These are phyloP conservation scores for Odonthalia washingtoniensis DNA, from an alignment of 31 red algal genomes.

Conservation along the genomic window DNA sequence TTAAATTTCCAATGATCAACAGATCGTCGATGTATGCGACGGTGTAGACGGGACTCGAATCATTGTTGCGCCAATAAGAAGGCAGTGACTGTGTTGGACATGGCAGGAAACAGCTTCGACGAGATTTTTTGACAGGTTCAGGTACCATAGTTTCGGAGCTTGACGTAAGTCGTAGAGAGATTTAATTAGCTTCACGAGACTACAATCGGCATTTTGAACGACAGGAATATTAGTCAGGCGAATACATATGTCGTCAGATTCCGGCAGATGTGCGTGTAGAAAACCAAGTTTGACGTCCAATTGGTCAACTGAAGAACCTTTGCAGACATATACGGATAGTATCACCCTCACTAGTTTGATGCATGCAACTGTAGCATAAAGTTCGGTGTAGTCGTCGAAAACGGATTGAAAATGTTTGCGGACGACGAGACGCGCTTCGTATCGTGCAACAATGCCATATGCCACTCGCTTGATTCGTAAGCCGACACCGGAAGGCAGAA, in stretches of 20 bases:
- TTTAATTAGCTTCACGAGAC: conserved; percentile 27
- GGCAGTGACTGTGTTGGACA: too few relatives aligned
- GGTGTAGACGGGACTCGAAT: too few relatives aligned
- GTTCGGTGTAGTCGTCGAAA: not conserved
- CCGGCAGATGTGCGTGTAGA: conserved; percentile 1
- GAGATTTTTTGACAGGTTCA: not conserved
- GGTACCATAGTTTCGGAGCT: conserved; percentile 60
- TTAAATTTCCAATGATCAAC: not conserved
- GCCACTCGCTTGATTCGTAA: conserved; percentile 24
- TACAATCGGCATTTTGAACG: not conserved
- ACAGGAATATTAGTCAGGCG: not conserved
- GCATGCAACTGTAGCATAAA: conserved; percentile 20
- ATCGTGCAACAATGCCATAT: not conserved
- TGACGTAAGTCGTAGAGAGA: conserved; percentile 39
- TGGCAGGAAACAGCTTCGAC: too few relatives aligned
- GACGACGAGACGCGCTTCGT: conserved; percentile 34
- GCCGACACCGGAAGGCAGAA: conserved; percentile 34
- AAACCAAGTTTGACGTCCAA: conserved; percentile 27
- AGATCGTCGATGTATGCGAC: conserved; percentile 4
- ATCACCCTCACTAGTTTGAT: conserved; percentile 3
- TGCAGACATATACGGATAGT: not conserved
- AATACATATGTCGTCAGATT: not conserved
- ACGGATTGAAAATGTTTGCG: conserved; percentile 29
- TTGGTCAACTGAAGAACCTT: not conserved
- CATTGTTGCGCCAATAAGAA: too few relatives aligned